These are phyloP conservation scores for Chalaropsis ovoidea DNA, from an alignment of 2,329 filamentous ascomycete genomes.

Conservation along the genomic window DNA sequence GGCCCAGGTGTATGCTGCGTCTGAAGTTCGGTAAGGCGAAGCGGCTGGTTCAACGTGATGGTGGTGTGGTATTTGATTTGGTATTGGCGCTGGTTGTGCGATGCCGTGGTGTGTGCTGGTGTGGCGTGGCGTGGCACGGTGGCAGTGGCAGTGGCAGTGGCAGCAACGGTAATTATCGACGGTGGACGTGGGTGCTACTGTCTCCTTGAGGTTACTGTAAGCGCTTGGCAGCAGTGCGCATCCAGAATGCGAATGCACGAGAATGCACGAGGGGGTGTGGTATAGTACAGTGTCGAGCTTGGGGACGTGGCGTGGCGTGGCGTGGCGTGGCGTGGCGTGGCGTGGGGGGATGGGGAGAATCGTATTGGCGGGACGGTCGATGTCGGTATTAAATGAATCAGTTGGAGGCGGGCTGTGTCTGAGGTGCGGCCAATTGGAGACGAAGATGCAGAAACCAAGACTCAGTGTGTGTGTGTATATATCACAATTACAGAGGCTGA, in stretches of 20 bases:
- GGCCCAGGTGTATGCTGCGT: neutral
- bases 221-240: constrained; percentile 24
- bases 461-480: neutral
- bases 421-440: neutral
- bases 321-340: neutral
- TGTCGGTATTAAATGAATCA: neutral
- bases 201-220: constrained; percentile 24
- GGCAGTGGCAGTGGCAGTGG: neutral
- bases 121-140: neutral
- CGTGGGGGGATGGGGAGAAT: neutral
- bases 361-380: constrained; percentile 1
- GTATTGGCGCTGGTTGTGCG: neutral
- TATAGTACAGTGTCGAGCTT: neutral
- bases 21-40: neutral
- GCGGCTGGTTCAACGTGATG: neutral
- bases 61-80: neutral
- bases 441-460: neutral
- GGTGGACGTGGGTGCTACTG: constrained; percentile 1
- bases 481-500: neutral
- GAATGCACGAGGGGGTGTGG: constrained; percentile 1
- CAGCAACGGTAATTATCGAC: neutral
- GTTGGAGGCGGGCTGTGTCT: neutral
- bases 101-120: neutral
- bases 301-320: neutral
- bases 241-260: constrained; percentile 9